Percentiles rank a stretch among this genome's conserved stretches.
Conservation (phyloP, 768 basidiomycete genomes). For the Kwoniella sp. region DNA sequence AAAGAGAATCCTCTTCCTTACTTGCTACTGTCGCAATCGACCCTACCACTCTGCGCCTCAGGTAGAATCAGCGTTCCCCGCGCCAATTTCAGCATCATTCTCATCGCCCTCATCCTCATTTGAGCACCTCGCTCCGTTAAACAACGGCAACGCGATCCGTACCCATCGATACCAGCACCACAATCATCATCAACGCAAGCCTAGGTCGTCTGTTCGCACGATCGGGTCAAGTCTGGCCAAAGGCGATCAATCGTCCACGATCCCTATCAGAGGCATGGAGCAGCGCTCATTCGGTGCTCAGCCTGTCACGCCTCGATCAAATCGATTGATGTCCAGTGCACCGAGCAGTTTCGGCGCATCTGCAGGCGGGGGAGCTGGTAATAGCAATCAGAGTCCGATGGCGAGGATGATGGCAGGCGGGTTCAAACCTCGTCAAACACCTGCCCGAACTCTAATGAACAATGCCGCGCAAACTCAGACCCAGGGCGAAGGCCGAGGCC, state of each 20-base stretch:
- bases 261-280: conserved; percentile 49
- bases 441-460: conserved; percentile 23
- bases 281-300: conserved; percentile 10
- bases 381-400: conserved; percentile 28
- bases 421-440: conserved; percentile 31
- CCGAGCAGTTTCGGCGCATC: conserved; percentile 19
- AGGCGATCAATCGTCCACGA: conserved; percentile 29
- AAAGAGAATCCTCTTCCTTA: conserved; percentile 88
- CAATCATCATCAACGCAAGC: conserved; percentile 27
- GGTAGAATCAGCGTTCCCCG: conserved; percentile 36
- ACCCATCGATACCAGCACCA: conserved; percentile 19
- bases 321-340: conserved; percentile 35
- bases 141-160: conserved; percentile 8
- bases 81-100: conserved; percentile 41
- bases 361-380: conserved; percentile 2
- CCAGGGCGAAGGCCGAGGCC: not conserved
- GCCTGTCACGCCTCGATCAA: conserved; percentile 23
- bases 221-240: conserved; percentile 4
- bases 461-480: conserved; percentile 10
- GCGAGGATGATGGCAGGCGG: conserved; percentile 40
- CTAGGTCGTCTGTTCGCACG: conserved; percentile 23
- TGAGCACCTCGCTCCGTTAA: conserved; percentile 11
- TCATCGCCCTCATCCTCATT: conserved; percentile 19
- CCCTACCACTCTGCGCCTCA: conserved; percentile 24
- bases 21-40: conserved; percentile 79